Evolutionary conservation across 202 grass and related monocot species (phyloP).

Genomic region (Setaria italica): DNA sequence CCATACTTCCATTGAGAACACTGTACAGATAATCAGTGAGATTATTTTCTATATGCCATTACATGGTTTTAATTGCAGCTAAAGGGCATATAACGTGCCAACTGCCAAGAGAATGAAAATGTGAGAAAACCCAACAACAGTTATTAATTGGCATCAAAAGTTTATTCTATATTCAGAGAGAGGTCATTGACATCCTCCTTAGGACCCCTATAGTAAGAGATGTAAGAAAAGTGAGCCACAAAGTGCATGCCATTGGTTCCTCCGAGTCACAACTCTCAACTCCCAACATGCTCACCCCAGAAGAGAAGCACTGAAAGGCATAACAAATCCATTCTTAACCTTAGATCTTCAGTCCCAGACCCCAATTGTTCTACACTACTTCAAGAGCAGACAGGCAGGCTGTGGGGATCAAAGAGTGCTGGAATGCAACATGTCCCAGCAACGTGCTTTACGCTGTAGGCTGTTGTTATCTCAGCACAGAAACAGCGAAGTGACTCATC

Average conservation of each 20-base stretch:
- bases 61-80: neutral
- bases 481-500: neutral
- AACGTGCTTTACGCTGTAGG: neutral
- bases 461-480: neutral
- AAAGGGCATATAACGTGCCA: neutral
- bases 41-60: neutral
- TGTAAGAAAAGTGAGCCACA: neutral
- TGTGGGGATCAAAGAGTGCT: neutral
- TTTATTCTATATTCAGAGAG: neutral
- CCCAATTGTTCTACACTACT: neutral
- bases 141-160: neutral
- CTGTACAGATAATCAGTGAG: neutral
- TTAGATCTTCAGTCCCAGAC: neutral
- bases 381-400: neutral
- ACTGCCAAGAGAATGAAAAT: slow-evolving; percentile 6
- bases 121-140: neutral
- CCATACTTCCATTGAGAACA: neutral
- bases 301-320: neutral
- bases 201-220: neutral
- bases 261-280: neutral
- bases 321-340: neutral
- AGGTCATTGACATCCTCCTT: neutral
- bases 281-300: neutral
- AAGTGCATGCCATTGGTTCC: neutral
- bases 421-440: neutral